Conservation (phyloP, 768 basidiomycete genomes). For the Lentinula sp. region DNA sequence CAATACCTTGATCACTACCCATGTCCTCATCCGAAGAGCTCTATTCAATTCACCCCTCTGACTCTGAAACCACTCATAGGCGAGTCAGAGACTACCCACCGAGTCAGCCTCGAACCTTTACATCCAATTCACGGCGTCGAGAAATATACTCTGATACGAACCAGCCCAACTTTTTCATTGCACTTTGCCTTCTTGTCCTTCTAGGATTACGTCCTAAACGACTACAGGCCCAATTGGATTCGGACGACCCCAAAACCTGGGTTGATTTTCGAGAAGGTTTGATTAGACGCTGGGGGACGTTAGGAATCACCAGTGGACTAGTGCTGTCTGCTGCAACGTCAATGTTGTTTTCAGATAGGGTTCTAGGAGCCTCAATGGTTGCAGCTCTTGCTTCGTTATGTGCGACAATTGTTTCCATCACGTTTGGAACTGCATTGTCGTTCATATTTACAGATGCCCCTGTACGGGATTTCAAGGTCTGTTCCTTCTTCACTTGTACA, state of each 20-base stretch:
- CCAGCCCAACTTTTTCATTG: conserved; percentile 2
- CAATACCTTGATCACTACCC: not conserved
- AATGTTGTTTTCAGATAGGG: conserved; percentile 8
- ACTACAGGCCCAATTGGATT: conserved; percentile 6
- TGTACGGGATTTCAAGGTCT: conserved; percentile 3
- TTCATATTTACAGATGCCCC: conserved; percentile 10
- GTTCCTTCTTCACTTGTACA: not conserved
- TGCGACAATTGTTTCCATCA: conserved; percentile 7
- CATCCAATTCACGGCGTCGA: not conserved
- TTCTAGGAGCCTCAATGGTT: conserved; percentile 6
- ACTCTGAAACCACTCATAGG: not conserved
- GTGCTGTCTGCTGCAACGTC: conserved; percentile 10
- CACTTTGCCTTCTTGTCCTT: conserved; percentile 8
- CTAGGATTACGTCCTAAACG: conserved; percentile 8
- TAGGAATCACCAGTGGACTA: conserved; percentile 11
- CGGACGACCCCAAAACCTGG: conserved; percentile 6
- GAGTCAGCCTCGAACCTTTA: not conserved
- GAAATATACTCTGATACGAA: not conserved
- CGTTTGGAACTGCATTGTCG: conserved; percentile 9
- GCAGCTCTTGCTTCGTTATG: conserved; percentile 9
- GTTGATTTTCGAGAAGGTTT: conserved; percentile 8
- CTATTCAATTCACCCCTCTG: not conserved
- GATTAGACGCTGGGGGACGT: conserved; percentile 11
- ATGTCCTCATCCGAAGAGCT: not conserved
- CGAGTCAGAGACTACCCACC: not conserved